phyloP scores from a whole-genome alignment of 2,329 filamentous ascomycete species.

The Colletotrichum zoysiae region DNA sequence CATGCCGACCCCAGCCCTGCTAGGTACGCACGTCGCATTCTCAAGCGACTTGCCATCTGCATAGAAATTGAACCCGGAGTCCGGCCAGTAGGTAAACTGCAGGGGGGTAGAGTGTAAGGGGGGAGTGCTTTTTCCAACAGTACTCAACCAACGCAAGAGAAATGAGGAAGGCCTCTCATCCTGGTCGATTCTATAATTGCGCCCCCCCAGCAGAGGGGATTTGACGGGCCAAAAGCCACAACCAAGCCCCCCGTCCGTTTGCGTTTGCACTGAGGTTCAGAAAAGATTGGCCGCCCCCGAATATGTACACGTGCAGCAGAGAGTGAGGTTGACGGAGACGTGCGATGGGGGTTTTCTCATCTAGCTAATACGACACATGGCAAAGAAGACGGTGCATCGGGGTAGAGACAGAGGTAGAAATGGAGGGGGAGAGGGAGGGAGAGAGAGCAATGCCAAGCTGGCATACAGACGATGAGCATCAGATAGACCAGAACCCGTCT shows the following conservation, averaged over 20 bases:
- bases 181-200: slow-evolving; percentile 7
- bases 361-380: slow-evolving; percentile 22
- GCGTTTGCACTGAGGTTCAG: slow-evolving; percentile 19
- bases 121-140: not conserved
- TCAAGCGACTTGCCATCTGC: not conserved
- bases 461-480: slow-evolving; percentile 31
- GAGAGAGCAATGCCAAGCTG: slow-evolving; percentile 6
- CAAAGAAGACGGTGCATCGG: not conserved
- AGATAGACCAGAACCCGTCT: slow-evolving; percentile 34
- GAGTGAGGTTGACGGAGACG: slow-evolving; percentile 20
- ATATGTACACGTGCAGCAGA: slow-evolving; percentile 23
- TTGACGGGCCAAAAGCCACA: slow-evolving; percentile 19
- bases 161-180: slow-evolving; percentile 14
- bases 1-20: not conserved
- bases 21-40: not conserved
- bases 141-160: slow-evolving; percentile 8
- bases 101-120: too few species aligned
- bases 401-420: not conserved
- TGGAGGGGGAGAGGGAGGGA: not conserved
- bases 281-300: slow-evolving; percentile 26
- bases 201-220: not conserved
- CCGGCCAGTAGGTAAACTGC: not conserved
- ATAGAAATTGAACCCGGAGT: not conserved
- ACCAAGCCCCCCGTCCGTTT: slow-evolving; percentile 28
- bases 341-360: not conserved